These are phyloP conservation scores for Heliophila coronopifolia DNA, from an alignment of 441 rosid species.

Conservation along the genomic window DNA sequence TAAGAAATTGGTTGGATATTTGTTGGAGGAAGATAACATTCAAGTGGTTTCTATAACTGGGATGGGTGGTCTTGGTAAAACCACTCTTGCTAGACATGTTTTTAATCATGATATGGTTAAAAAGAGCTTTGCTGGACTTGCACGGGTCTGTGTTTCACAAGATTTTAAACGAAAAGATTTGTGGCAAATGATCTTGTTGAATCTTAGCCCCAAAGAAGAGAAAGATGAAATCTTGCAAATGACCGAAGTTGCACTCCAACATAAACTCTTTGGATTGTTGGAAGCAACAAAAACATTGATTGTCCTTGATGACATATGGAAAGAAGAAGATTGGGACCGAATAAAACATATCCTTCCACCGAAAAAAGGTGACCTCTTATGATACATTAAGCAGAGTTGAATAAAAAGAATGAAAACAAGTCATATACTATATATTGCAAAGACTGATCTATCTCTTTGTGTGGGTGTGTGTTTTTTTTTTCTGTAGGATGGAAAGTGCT, in stretches of 20 bases:
- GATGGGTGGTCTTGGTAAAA: constrained; percentile 33
- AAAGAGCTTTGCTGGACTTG: constrained; percentile 11
- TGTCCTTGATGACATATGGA: constrained; percentile 10
- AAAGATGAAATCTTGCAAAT: not conserved
- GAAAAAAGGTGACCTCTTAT: not conserved
- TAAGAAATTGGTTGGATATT: not conserved
- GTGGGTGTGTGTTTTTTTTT: too few species aligned
- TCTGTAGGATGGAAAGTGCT: constrained; percentile 20
- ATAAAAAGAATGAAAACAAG: too few species aligned
- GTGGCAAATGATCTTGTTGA: constrained; percentile 12
- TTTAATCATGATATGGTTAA: constrained; percentile 15
- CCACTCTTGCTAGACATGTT: constrained; percentile 25
- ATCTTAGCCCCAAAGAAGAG: not conserved
- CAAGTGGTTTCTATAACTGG: constrained; percentile 24
- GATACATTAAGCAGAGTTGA: too few species aligned
- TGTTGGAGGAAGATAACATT: constrained; percentile 3
- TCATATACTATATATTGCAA: too few species aligned
- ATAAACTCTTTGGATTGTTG: not conserved
- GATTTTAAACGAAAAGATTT: constrained; percentile 12
- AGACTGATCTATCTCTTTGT: too few species aligned
- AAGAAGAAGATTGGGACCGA: not conserved
- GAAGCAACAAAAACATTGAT: not conserved
- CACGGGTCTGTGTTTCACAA: constrained; percentile 30
- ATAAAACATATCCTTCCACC: not conserved
- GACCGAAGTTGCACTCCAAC: not conserved